phyloP scores from a whole-genome alignment of 495 filamentous ascomycete species.

The Sabuloglossum arenarium region DNA sequence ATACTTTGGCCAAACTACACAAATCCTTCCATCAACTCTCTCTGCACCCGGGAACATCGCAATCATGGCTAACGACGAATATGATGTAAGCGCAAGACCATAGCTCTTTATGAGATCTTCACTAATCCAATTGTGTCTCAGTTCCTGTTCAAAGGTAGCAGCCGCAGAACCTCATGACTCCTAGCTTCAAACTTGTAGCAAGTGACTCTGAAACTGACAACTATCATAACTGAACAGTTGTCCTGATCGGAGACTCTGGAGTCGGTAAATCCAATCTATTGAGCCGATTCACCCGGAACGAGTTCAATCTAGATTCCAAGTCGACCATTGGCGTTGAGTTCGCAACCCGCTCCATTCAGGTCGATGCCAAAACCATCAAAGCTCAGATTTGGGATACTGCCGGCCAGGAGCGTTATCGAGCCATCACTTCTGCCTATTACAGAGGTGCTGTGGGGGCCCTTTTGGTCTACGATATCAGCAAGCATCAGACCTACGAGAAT shows the following conservation, averaged over 20 bases:
- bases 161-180: slow-evolving; percentile 5
- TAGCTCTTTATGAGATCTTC: background rate
- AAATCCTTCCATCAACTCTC: background rate
- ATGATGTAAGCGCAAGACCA: slow-evolving; percentile 57
- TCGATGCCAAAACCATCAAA: slow-evolving; percentile 99
- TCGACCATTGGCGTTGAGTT: slow-evolving; percentile 99
- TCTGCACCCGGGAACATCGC: slow-evolving; percentile 2
- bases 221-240: slow-evolving; percentile 35
- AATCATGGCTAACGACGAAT: slow-evolving; percentile 98
- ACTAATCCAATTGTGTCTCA: slow-evolving; percentile 17
- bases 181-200: background rate
- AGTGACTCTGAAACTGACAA: background rate
- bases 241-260: slow-evolving; percentile 95
- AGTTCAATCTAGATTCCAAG: slow-evolving; percentile 99
- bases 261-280: slow-evolving; percentile 99
- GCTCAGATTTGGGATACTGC: slow-evolving; percentile 99
- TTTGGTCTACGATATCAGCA: slow-evolving; percentile 98
- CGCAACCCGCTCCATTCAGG: slow-evolving; percentile 94
- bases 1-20: background rate
- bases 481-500: slow-evolving; percentile 97
- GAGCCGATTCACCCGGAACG: slow-evolving; percentile 98
- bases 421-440: slow-evolving; percentile 98
- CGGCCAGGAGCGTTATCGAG: slow-evolving; percentile 95
- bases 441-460: slow-evolving; percentile 92
- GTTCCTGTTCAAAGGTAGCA: slow-evolving; percentile 98